Evolutionary conservation across 2,329 filamentous ascomycete species (phyloP).

Genomic region (Ciborinia camelliae): DNA sequence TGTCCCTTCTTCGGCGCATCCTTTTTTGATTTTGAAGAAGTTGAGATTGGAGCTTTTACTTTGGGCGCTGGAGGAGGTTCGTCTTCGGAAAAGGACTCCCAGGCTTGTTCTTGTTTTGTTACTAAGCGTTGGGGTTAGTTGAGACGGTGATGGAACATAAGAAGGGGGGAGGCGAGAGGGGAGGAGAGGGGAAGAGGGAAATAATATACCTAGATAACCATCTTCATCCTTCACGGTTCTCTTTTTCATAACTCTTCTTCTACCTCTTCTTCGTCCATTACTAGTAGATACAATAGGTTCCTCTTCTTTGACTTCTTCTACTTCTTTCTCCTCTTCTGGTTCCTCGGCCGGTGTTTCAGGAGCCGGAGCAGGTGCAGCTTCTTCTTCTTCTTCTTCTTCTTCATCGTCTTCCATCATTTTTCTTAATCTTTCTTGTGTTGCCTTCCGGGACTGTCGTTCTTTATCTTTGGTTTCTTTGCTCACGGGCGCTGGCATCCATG

Average conservation of each 20-base stretch:
- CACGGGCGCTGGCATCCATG: constrained; percentile 38
- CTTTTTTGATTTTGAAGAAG: constrained; percentile 53
- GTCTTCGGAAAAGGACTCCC: constrained; percentile 94
- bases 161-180: neutral
- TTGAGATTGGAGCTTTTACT: constrained; percentile 43
- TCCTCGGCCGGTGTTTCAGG: constrained; percentile 33
- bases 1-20: constrained; percentile 55
- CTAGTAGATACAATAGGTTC: constrained; percentile 49
- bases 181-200: neutral
- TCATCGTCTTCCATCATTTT: constrained; percentile 76
- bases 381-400: constrained; percentile 48
- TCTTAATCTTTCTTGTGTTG: constrained; percentile 62
- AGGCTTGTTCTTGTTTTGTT: constrained; percentile 76
- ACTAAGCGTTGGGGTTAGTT: constrained; percentile 50
- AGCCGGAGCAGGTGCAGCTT: constrained; percentile 36
- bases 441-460: constrained; percentile 49
- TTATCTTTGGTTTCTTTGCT: constrained; percentile 34
- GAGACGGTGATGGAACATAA: neutral
- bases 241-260: constrained; percentile 81
- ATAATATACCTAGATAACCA: constrained; percentile 73
- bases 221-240: constrained; percentile 83
- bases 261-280: constrained; percentile 69
- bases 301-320: constrained; percentile 41
- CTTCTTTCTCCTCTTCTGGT: constrained; percentile 38
- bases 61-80: constrained; percentile 58